Evolutionary conservation across 768 basidiomycete species (phyloP).

Genomic region (Russula olivacea): DNA sequence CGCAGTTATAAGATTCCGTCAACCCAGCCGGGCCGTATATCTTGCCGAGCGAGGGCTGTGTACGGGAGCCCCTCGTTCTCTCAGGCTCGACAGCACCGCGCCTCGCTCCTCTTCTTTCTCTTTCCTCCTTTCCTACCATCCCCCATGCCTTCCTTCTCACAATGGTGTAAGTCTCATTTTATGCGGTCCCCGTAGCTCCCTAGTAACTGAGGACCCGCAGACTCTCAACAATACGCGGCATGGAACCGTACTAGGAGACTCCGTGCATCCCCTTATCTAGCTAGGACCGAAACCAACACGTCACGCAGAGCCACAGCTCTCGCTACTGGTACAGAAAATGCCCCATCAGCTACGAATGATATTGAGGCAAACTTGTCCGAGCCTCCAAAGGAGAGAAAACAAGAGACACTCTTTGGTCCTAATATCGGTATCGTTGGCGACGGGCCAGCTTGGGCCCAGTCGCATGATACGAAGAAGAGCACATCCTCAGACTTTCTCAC

Average conservation of each 20-base stretch:
- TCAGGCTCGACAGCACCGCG: background rate
- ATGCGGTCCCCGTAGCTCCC: constrained; percentile 20
- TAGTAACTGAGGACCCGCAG: constrained; percentile 26
- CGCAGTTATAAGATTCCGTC: no score
- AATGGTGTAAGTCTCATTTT: constrained; percentile 35
- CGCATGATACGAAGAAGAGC: constrained; percentile 51
- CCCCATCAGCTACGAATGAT: constrained; percentile 22
- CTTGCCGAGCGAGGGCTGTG: background rate
- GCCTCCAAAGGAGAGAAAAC: constrained; percentile 44
- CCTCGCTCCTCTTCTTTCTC: constrained; percentile 1
- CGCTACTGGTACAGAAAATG: constrained; percentile 34
- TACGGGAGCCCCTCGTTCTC: no score
- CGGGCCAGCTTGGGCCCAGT: constrained; percentile 65
- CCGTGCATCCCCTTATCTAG: constrained; percentile 46
- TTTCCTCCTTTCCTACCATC: constrained; percentile 3
- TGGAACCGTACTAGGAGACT: constrained; percentile 57
- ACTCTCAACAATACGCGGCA: constrained; percentile 47
- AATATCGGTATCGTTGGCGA: constrained; percentile 72
- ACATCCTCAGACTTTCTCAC: constrained; percentile 64
- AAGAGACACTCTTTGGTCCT: constrained; percentile 86
- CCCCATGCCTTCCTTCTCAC: constrained; percentile 30
- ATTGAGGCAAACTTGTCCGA: constrained; percentile 34
- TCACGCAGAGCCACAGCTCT: constrained; percentile 46
- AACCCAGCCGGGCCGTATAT: background rate
- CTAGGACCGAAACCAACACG: constrained; percentile 44